Conservation (phyloP, 2,329 filamentous ascomycete species). For the Penicillium aurantiogriseum region DNA sequence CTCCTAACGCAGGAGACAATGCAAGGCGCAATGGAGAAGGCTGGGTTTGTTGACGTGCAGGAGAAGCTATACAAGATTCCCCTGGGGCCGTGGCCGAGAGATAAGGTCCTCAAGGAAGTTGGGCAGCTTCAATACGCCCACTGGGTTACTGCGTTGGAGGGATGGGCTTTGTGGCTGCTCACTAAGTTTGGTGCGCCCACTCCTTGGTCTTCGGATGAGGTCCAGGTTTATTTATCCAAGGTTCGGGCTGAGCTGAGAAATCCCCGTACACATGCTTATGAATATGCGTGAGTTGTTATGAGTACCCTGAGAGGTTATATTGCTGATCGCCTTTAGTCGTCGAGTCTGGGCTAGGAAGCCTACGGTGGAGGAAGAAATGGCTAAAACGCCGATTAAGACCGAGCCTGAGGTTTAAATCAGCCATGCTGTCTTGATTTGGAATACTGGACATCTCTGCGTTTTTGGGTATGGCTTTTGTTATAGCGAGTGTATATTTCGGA, state of each 20-base stretch:
- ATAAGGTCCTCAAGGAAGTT: constrained; percentile 34
- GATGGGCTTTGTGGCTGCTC: constrained; percentile 31
- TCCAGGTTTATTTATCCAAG: constrained; percentile 10
- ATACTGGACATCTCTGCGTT: background rate
- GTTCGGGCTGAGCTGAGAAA: constrained; percentile 6
- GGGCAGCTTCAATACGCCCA: constrained; percentile 38
- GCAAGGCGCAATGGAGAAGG: constrained; percentile 25
- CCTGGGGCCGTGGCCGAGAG: constrained; percentile 33
- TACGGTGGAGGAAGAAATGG: background rate
- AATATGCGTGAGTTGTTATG: background rate
- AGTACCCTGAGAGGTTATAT: background rate
- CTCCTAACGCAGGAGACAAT: constrained; percentile 26
- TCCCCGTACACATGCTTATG: constrained; percentile 4
- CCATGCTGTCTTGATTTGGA: background rate
- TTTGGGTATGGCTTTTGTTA: background rate
- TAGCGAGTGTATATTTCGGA: background rate
- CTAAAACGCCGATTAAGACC: background rate
- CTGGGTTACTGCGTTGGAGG: constrained; percentile 29
- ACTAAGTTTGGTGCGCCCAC: constrained; percentile 25
- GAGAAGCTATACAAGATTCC: constrained; percentile 30
- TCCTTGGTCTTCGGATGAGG: constrained; percentile 20
- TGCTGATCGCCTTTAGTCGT: background rate
- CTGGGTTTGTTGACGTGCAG: constrained; percentile 34
- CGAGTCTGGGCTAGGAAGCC: constrained; percentile 9
- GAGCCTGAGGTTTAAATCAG: background rate